These are phyloP conservation scores for Didymella exigua DNA, from an alignment of 2,329 filamentous ascomycete species.

Conservation along the genomic window DNA sequence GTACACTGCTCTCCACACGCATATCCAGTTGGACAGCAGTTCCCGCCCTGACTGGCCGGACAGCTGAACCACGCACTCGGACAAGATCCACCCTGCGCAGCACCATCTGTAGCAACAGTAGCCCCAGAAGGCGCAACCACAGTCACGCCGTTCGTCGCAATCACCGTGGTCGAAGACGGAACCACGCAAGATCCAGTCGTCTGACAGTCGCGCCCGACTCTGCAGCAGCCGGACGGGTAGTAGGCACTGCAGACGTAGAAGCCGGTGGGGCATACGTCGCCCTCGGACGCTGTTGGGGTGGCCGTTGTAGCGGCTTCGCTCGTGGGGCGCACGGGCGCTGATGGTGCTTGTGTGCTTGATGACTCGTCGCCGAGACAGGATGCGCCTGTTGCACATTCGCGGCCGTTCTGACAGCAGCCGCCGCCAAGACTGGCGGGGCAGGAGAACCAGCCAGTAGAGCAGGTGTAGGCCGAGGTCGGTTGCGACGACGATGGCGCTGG, in stretches of 20 bases:
- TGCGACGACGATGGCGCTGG: slow-evolving; percentile 17
- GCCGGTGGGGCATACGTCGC: slow-evolving; percentile 74
- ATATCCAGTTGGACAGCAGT: slow-evolving; percentile 76
- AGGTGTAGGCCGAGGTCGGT: slow-evolving; percentile 46
- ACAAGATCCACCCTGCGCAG: slow-evolving; percentile 60
- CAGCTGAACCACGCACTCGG: slow-evolving; percentile 80
- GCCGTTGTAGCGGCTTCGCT: slow-evolving; percentile 57
- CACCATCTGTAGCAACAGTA: slow-evolving; percentile 40
- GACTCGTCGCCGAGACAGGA: slow-evolving; percentile 46
- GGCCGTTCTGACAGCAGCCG: slow-evolving; percentile 56
- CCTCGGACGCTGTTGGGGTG: slow-evolving; percentile 78
- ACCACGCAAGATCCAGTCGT: slow-evolving; percentile 74
- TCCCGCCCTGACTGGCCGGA: slow-evolving; percentile 69
- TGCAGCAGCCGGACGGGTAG: slow-evolving; percentile 84
- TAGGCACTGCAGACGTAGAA: slow-evolving; percentile 90
- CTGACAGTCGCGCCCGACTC: slow-evolving; percentile 82
- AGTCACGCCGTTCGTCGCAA: slow-evolving; percentile 69
- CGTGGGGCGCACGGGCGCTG: slow-evolving; percentile 52
- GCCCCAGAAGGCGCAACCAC: slow-evolving; percentile 68
- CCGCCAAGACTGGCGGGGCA: slow-evolving; percentile 55
- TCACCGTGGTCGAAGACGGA: slow-evolving; percentile 64
- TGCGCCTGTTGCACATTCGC: slow-evolving; percentile 49
- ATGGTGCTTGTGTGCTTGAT: slow-evolving; percentile 44
- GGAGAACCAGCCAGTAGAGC: slow-evolving; percentile 53
- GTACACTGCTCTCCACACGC: slow-evolving; percentile 46